Evolutionary conservation across 1,284 basidiomycete species (phyloP), one percentile per base, ranked within the genome.

Genomic region (Uromyces viciae-fabae): DNA sequence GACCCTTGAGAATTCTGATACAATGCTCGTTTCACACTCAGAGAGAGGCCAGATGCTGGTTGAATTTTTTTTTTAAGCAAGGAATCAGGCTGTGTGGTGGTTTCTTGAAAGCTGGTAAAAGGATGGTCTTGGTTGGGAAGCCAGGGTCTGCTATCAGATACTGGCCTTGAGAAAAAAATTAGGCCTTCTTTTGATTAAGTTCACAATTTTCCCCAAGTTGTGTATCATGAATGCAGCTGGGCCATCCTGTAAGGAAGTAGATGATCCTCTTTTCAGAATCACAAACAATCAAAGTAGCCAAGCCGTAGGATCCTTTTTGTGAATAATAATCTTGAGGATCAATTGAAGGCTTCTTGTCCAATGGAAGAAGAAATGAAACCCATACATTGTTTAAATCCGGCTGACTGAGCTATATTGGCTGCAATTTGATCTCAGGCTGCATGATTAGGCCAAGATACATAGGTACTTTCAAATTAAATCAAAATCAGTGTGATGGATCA

Each of bases 1-100:
- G 38, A 25, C 69, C 69, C 28, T 72, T 72, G 11, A 72, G 43
- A 72, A 72, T 72, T 17, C 69, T 43, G 28, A 72, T 72, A 46
- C 69, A 72, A 72, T 72, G 69, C 43, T 72, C 69, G 22, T 46
- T 49, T 9, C 69, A 31, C 25, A 72, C 69, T 46, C 25, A 43
- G 9, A 72, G 25, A 28, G 28, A 43, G 43, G 43, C 43, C 31
- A 49, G 43, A 72, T 72, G 28, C 19, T 72, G 17, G 40, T 36
- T 72, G 36, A 46, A 22, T n/a, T 46, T 31, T 22, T 19, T 49
- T n/a, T 72, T 72, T 14, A 33, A 46, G 28, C 31, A n/a, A 19
- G 38, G 69, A 19, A 56, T 40, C 46, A 28, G 38, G 46, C 52
- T 28, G 19, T 56, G 52, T 19, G 52, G 52, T 56, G 52, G 52